Conservation (phyloP, 257 asterid genomes). For the Petunia secreta region DNA sequence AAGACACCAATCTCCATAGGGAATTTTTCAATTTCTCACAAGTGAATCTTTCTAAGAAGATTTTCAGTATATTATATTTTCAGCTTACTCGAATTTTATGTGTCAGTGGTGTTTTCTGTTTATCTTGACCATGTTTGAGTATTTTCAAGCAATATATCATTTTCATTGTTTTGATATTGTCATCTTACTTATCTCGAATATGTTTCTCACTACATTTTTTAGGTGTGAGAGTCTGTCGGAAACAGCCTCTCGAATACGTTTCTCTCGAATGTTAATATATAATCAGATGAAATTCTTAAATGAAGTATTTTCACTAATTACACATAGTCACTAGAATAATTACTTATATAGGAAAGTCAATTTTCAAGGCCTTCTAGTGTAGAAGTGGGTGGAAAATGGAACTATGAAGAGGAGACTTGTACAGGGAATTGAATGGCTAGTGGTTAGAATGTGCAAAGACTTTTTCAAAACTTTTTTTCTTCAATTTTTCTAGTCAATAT, state of each 20-base stretch:
- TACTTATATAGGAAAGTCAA: constrained; percentile 10
- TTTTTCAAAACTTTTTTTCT: background rate
- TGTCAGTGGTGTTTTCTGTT: too few species aligned
- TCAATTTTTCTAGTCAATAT: constrained; percentile 15
- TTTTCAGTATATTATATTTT: background rate
- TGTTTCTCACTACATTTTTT: too few species aligned
- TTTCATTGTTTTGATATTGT: too few species aligned
- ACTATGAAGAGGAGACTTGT: background rate
- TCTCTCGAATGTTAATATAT: too few species aligned
- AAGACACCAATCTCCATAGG: background rate
- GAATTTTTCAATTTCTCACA: background rate
- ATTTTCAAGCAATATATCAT: too few species aligned
- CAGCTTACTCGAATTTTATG: too few species aligned
- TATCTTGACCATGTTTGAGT: too few species aligned
- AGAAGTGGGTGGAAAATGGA: background rate
- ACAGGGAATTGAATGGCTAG: background rate
- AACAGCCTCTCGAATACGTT: too few species aligned
- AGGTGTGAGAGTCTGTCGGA: too few species aligned
- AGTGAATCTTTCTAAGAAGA: background rate
- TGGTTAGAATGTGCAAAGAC: background rate
- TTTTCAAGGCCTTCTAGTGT: background rate
- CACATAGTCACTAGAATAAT: background rate
- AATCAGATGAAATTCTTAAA: too few species aligned
- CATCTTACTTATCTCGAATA: too few species aligned
- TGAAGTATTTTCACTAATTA: too few species aligned